Base-by-base conservation (phyloP, 75 land plant genomes). In the Picea glauca region DNA sequence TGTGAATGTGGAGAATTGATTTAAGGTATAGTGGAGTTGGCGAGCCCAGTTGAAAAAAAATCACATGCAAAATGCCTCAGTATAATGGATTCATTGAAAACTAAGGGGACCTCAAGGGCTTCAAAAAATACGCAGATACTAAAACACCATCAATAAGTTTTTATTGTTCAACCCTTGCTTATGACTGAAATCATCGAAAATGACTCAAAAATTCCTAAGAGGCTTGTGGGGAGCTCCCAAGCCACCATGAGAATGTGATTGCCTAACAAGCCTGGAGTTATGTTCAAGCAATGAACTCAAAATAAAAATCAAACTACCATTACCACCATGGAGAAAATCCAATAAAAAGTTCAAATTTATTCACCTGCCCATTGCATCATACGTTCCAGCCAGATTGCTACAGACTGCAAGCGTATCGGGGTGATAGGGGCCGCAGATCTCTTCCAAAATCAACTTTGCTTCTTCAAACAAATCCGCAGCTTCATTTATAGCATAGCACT, bases 301-400 rank as follows among this genome's bases (percentile, higher is more conserved):
- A 33, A 67, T 31, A 6, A 38, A 35, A 67, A 32, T 67, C 18
- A 13, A 33, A 35, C 17, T 32, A 15, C 13, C 4, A 40, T 40
- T 40, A 40, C 43, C 43, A 40, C 43, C 43, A 40, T 40, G 43
- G 43, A 40, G 43, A 4, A 4, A 40, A 40, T 40, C 5, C 43
- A 67, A 35, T 31, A 32, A 17, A 32, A 67, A 35, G 9, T 32
- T 67, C 7, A 67, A 15, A 67, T 32, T 14, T 31, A 35, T 26
- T 72, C 82, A 95, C 11, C 63, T 62, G n/a, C 11, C 21, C n/a
- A 62, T 23, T 20, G 63, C 63, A 8, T 62, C 23, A n/a, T 93
- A 93, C 57, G 92, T 84, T 23, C 90, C 90, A n/a, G 96, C 98
- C 64, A 95, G 89, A 82, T 95, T 95, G 64, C 89, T 91, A 76